Evolutionary conservation across 2,329 filamentous ascomycete genomes (phyloP).

Genomic region (Pleomassaria siparia): DNA sequence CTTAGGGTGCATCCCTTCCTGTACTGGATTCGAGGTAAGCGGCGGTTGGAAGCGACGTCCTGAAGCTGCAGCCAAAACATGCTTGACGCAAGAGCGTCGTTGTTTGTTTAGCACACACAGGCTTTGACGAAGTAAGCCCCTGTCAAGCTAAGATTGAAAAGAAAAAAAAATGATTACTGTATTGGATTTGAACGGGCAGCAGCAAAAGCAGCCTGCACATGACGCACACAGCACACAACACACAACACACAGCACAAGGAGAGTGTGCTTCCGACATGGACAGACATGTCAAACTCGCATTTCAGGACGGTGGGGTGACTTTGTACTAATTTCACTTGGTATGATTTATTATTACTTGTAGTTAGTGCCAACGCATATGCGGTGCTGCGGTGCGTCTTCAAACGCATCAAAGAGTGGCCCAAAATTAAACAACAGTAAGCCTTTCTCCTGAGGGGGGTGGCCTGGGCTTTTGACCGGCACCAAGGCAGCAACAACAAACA

Average conservation of each 20-base stretch:
- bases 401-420: conserved; percentile 5
- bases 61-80: conserved; percentile 29
- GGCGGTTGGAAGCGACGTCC: conserved; percentile 26
- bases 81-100: conserved; percentile 28
- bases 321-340: conserved; percentile 24
- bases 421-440: conserved; percentile 11
- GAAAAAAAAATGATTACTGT: conserved; percentile 19
- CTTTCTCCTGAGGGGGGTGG: conserved; percentile 3
- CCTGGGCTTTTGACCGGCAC: conserved; percentile 4
- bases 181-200: conserved; percentile 22
- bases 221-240: too few relatives aligned
- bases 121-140: conserved; percentile 32
- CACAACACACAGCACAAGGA: too few relatives aligned
- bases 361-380: conserved; percentile 19
- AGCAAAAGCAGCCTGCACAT: conserved; percentile 32
- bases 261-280: conserved; percentile 25
- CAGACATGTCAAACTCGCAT: conserved; percentile 18
- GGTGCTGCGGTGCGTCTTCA: conserved; percentile 9
- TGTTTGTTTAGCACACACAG: conserved; percentile 31
- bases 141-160: conserved; percentile 17
- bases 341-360: conserved; percentile 25
- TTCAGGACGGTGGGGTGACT: conserved; percentile 32
- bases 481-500: too few relatives aligned
- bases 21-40: conserved; percentile 18
- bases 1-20: conserved; percentile 14